Base-by-base conservation (phyloP, 441 rosid genomes). In the Theobroma grandiflorum region DNA sequence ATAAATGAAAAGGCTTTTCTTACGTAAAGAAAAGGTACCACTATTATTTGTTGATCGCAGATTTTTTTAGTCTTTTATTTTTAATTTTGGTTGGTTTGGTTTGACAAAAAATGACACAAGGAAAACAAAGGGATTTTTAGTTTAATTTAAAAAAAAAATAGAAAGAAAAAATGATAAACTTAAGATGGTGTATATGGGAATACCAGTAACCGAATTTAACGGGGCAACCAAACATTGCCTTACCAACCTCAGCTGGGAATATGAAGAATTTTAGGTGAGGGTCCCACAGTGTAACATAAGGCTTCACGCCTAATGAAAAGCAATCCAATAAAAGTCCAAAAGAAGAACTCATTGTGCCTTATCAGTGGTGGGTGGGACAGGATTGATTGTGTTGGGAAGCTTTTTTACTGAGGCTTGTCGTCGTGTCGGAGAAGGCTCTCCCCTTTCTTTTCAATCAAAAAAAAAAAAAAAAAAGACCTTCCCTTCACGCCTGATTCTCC, bases 271-370 rank as follows among this genome's bases (percentile, higher is more conserved):
- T 70, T 45, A 55, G 63, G 62, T 11, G 79, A 63, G 87, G 89
- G 89, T 1, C 92, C 91, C 49, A 87, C 75, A 57, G 9, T 57
- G 66, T 76, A 58, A 88, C 87, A 82, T 93, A 87, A 80, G 82
- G 81, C 61, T 76, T 85, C 97, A 92, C 95, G 97, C 98, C 92
- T 92, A 77, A 79, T 85, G 88, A 83, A 90, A 86, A 87, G 88
- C 86, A 85, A 83, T 84, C 82, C 66, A 73, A 64, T 63, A 86
- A 89, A 87, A 86, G 92, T 90, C 90, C 89, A 87, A 87, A 92
- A 93, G 89, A 80, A 75, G 73, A 82, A 85, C 82, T 86, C 80
- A 90, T 87, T 88, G 92, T 88, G 91, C 78, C 85, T 85, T 76
- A 73, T 81, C 82, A 87, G 89, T 88, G 92, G 92, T 81, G 83